Conservation (phyloP, 768 basidiomycete species). For the Lactifluus subvellereus region DNA sequence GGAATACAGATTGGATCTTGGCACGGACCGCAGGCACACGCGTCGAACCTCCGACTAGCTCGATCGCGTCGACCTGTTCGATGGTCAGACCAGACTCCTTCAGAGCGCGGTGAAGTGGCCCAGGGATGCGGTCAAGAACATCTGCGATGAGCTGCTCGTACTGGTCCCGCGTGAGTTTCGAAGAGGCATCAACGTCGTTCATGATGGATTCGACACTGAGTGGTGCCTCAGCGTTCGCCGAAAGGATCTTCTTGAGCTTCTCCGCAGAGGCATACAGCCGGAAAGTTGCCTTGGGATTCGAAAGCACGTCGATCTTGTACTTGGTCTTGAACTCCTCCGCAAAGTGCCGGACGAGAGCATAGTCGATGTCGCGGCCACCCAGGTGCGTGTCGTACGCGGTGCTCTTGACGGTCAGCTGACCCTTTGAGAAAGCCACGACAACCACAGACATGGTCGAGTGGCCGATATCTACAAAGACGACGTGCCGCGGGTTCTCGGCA, state of each 20-base stretch:
- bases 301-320: conserved; percentile 95
- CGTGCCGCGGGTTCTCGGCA: conserved; percentile 71
- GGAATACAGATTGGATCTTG: conserved; percentile 78
- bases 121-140: conserved; percentile 70
- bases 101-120: conserved; percentile 74
- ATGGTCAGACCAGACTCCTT: conserved; percentile 71
- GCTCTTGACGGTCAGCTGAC: conserved; percentile 78
- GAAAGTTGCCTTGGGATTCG: conserved; percentile 90
- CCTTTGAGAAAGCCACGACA: conserved; percentile 91
- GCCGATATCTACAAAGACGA: conserved; percentile 94
- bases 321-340: conserved; percentile 89
- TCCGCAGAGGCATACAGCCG: conserved; percentile 85
- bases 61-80: conserved; percentile 85
- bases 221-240: conserved; percentile 85
- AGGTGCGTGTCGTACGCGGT: conserved; percentile 91
- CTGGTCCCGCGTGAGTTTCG: conserved; percentile 74
- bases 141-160: conserved; percentile 73
- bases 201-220: conserved; percentile 94
- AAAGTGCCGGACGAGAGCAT: conserved; percentile 84
- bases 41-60: conserved; percentile 90
- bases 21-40: conserved; percentile 90
- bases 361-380: conserved; percentile 95
- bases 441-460: conserved; percentile 86
- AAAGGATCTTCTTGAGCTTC: conserved; percentile 92
- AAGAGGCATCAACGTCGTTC: conserved; percentile 91